Base-by-base conservation (phyloP, 805 yeast species). In the Metschnikowia peoriensis region DNA sequence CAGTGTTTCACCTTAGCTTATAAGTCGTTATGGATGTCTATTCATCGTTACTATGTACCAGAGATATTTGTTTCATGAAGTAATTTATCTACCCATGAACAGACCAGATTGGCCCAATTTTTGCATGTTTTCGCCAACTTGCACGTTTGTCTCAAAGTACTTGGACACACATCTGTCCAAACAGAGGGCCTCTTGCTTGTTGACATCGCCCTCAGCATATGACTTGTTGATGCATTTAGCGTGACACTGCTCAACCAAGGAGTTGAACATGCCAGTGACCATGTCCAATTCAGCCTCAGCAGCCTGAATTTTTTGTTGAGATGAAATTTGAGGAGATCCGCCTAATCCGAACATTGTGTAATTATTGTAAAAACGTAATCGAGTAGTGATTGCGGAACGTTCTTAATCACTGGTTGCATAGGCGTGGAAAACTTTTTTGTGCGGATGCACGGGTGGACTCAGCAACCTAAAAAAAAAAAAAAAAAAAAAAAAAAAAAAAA, bases 261-360 rank as follows among this genome's bases (percentile, higher is more conserved):
- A 61, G 82, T 93, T 93, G 83, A 93, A 93, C 97, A 93, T 91
- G 62, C 94, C 97, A 39, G 97, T 92, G 62, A 93, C 97, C 85
- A 94, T 87, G 71, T 93, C 99, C 61, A 93, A 81, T 73, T 93
- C 99, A 52, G 97, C 89, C 75, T 93, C 98, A 48, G 99, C 99
- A 60, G 96, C 96, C 65, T 80, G 80, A 56, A 88, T 78, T 70
- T 88, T 88, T 69, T 86, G 91, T 58, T 85, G 87, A 40, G 90
- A 80, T 28, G 87, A 77, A 58, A 84, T 66, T 68, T 85, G 89
- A 58, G 93, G 92, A 60, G 87, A 79, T 54, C 82, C 79, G 57
- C 86, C 86, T 59, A 88, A 78, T 63, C 93, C 93, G 67, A 88
- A 79, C 93, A 87, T 87, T 32, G 10, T 54, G 29, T 48, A 35